phyloP scores from a whole-genome alignment of 345 rosid species.

The Ailanthus altissimus region DNA sequence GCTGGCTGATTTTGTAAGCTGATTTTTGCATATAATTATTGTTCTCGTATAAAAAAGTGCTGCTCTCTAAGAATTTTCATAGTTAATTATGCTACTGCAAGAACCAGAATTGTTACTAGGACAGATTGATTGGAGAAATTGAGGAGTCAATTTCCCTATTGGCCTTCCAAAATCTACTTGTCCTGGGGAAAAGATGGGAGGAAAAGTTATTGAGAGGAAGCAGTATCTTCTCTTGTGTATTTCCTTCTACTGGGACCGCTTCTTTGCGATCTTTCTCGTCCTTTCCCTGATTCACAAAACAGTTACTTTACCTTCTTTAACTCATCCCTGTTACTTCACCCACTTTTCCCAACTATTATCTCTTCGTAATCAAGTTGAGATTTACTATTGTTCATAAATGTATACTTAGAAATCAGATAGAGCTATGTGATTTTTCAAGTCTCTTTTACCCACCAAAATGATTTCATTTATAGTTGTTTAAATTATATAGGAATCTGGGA shows the following conservation, averaged over 20 bases:
- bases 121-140: background rate
- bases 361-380: background rate
- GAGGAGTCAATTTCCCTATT: background rate
- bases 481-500: conserved; percentile 79
- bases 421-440: background rate
- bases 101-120: background rate
- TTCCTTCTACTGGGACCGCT: background rate
- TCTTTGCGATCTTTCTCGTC: background rate
- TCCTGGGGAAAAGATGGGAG: background rate
- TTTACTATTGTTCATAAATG: background rate
- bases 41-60: too few species aligned
- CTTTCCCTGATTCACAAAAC: background rate
- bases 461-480: background rate
- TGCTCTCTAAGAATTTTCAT: background rate
- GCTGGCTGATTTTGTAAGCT: background rate
- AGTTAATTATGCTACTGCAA: background rate
- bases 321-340: background rate
- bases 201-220: background rate
- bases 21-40: background rate
- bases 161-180: background rate
- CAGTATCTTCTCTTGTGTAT: background rate
- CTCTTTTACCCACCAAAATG: background rate
- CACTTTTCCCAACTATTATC: background rate
- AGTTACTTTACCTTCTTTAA: background rate
- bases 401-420: background rate